Percentiles rank a stretch among this genome's conserved stretches.
Conservation (phyloP, 2,329 filamentous ascomycete species). For the Ophiostoma sp. region DNA sequence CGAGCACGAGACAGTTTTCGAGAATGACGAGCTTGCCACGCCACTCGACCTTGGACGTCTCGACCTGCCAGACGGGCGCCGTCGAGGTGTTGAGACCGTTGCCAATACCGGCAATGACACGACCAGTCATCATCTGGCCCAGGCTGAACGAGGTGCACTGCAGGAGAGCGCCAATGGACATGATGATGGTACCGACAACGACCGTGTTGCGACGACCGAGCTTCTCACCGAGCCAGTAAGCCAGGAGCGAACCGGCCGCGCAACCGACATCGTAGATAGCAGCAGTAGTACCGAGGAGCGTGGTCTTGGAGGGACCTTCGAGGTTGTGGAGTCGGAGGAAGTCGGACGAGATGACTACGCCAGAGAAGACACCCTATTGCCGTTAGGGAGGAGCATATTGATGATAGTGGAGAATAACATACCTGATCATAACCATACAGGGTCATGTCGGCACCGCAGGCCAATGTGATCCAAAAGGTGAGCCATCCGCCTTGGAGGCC, state of each 20-base stretch:
- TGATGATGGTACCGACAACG: slow-evolving; percentile 43
- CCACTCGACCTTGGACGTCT: slow-evolving; percentile 58
- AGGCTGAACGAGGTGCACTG: slow-evolving; percentile 42
- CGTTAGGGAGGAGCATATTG: background rate
- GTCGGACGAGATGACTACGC: slow-evolving; percentile 12
- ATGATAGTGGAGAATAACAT: background rate
- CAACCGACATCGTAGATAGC: slow-evolving; percentile 39
- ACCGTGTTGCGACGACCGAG: slow-evolving; percentile 46
- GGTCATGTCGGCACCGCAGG: slow-evolving; percentile 7
- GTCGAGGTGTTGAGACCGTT: slow-evolving; percentile 47
- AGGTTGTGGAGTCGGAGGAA: slow-evolving; percentile 12
- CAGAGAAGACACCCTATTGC: slow-evolving; percentile 3
- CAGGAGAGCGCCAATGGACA: slow-evolving; percentile 47
- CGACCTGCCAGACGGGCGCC: slow-evolving; percentile 62
- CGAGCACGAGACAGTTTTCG: slow-evolving; percentile 58
- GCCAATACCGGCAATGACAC: slow-evolving; percentile 49
- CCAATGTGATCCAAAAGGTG: slow-evolving; percentile 13
- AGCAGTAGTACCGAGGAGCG: slow-evolving; percentile 30
- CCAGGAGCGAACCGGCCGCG: slow-evolving; percentile 35
- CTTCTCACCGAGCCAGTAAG: slow-evolving; percentile 42
- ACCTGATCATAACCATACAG: slow-evolving; percentile 18
- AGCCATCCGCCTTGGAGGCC: slow-evolving; percentile 16
- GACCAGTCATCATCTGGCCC: slow-evolving; percentile 47
- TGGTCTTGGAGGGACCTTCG: slow-evolving; percentile 8
- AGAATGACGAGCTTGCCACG: slow-evolving; percentile 63